Conservation (phyloP, 108 stramenopile genomes). For the Craspedostauros australis region DNA sequence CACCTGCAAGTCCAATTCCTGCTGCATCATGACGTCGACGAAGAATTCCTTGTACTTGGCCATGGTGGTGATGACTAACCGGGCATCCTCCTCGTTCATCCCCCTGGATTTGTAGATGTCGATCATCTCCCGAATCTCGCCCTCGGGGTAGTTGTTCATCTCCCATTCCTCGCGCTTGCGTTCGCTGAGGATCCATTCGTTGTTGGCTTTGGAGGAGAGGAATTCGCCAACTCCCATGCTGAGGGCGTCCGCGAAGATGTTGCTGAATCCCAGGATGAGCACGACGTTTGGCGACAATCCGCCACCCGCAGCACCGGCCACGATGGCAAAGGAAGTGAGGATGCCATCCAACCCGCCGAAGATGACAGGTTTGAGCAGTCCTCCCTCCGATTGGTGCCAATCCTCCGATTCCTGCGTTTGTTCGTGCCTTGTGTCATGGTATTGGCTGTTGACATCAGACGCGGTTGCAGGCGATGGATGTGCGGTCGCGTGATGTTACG, state of each 20-base stretch:
- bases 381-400: slow-evolving; percentile 75
- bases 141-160: slow-evolving; percentile 90
- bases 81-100: slow-evolving; percentile 78
- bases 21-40: slow-evolving; percentile 96
- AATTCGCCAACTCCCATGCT: slow-evolving; percentile 98
- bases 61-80: slow-evolving; percentile 83
- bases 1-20: slow-evolving; percentile 91
- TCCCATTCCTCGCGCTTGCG: slow-evolving; percentile 91
- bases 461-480: too few relatives aligned
- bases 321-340: slow-evolving; percentile 95
- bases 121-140: slow-evolving; percentile 93
- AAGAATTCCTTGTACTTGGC: slow-evolving; percentile 95
- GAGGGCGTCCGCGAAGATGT: slow-evolving; percentile 97
- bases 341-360: slow-evolving; percentile 99
- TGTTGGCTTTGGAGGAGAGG: slow-evolving; percentile 91
- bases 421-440: slow-evolving; percentile 44
- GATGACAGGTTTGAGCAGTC: slow-evolving; percentile 80
- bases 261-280: slow-evolving; percentile 93
- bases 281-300: slow-evolving; percentile 72
- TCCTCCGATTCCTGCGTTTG: slow-evolving; percentile 27
- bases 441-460: slow-evolving; percentile 47
- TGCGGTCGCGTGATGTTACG: too few relatives aligned
- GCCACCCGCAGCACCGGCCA: slow-evolving; percentile 95
- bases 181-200: slow-evolving; percentile 92
- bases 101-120: slow-evolving; percentile 78